Conservation (phyloP, 208 protist species). For the Histomonas meleagridis region DNA sequence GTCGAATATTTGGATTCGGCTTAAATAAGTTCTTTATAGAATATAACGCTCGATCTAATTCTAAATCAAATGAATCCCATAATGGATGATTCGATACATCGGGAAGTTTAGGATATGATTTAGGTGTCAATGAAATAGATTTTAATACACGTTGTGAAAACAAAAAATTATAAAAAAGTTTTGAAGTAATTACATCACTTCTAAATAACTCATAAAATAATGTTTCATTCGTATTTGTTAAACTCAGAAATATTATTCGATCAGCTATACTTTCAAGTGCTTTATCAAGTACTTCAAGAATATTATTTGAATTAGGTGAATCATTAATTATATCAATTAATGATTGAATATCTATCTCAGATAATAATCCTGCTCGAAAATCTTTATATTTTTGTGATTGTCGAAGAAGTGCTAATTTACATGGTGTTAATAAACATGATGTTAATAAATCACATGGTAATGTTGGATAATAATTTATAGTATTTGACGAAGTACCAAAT, state of each 20-base stretch:
- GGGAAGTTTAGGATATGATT: neutral
- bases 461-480: neutral
- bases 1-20: neutral
- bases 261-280: neutral
- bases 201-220: neutral
- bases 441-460: conserved; percentile 2
- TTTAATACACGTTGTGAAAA: neutral
- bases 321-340: conserved; percentile 7
- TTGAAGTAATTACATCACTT: neutral
- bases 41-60: neutral
- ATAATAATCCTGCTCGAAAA: neutral
- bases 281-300: neutral
- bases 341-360: neutral
- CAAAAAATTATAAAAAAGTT: neutral
- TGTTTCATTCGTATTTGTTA: too few relatives aligned
- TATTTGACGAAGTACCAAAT: neutral
- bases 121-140: neutral
- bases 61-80: neutral
- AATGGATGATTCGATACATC: neutral
- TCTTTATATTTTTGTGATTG: neutral
- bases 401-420: neutral
- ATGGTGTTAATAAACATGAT: neutral
- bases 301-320: neutral
- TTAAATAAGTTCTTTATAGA: neutral
- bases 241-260: neutral